phyloP scores from a whole-genome alignment of 495 filamentous ascomycete genomes.

The Xylaria nigripes region DNA sequence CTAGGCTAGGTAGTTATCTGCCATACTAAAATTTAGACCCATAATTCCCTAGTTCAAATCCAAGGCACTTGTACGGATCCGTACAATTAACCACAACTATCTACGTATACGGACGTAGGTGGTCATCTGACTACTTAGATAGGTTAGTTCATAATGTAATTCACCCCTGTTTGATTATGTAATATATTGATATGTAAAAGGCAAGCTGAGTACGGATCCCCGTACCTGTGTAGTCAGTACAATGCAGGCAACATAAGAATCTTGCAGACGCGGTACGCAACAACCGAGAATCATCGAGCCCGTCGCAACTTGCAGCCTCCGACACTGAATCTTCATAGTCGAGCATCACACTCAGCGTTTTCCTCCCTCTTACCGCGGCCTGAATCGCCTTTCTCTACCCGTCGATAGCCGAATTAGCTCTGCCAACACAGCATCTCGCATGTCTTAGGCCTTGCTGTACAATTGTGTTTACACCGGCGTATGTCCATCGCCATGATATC shows the following conservation, averaged over 20 bases:
- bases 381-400: neutral
- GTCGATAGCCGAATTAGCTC: neutral
- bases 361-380: neutral
- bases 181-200: too few species aligned
- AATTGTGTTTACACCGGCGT: neutral
- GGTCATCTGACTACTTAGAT: too few species aligned
- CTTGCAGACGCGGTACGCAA: slow-evolving; percentile 8
- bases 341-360: neutral
- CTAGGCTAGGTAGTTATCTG: too few species aligned
- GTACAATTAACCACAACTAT: too few species aligned
- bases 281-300: neutral
- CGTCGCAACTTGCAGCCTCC: neutral
- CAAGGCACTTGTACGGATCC: too few species aligned
- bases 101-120: too few species aligned
- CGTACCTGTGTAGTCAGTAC: too few species aligned
- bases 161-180: too few species aligned
- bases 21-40: too few species aligned
- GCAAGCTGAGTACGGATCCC: too few species aligned
- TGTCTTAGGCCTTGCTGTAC: neutral
- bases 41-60: too few species aligned
- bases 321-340: neutral
- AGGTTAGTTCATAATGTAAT: too few species aligned
- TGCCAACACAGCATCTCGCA: neutral
- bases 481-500: slow-evolving; percentile 7
- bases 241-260: neutral